Conservation (phyloP, 2,329 filamentous ascomycete species). For the Alternaria sp. region DNA sequence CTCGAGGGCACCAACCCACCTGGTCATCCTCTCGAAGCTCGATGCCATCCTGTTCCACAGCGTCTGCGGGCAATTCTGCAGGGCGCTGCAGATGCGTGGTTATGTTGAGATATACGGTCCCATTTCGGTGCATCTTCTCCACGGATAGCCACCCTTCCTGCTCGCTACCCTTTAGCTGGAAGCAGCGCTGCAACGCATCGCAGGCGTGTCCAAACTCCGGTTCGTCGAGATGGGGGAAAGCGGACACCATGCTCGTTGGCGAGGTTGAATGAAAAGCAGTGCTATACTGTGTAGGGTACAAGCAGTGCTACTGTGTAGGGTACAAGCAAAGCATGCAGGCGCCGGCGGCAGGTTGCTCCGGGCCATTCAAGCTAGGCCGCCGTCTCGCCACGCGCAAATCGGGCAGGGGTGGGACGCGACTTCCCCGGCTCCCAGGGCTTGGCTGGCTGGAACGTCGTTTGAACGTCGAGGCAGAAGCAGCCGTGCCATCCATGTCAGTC, state of each 20-base stretch:
- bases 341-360: constrained; percentile 1
- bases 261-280: neutral
- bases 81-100: constrained; percentile 25
- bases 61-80: neutral
- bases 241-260: constrained; percentile 16
- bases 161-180: constrained; percentile 19
- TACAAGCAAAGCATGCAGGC: neutral
- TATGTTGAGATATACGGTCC: constrained; percentile 33
- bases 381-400: constrained; percentile 3
- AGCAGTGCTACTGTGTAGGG: neutral
- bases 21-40: constrained; percentile 34
- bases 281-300: too few species aligned
- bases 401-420: constrained; percentile 4
- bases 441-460: constrained; percentile 27
- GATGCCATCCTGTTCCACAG: constrained; percentile 7
- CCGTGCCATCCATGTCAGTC: constrained; percentile 7
- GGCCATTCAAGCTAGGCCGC: constrained; percentile 6
- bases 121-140: constrained; percentile 25
- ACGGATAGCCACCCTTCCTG: constrained; percentile 40
- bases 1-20: constrained; percentile 10
- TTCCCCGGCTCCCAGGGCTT: constrained; percentile 21
- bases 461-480: constrained; percentile 29
- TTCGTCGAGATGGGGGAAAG: constrained; percentile 42
- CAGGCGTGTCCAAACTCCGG: constrained; percentile 45
- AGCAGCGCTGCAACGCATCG: constrained; percentile 25